Conservation (phyloP, 768 basidiomycete genomes). For the Amanita muscaria region DNA sequence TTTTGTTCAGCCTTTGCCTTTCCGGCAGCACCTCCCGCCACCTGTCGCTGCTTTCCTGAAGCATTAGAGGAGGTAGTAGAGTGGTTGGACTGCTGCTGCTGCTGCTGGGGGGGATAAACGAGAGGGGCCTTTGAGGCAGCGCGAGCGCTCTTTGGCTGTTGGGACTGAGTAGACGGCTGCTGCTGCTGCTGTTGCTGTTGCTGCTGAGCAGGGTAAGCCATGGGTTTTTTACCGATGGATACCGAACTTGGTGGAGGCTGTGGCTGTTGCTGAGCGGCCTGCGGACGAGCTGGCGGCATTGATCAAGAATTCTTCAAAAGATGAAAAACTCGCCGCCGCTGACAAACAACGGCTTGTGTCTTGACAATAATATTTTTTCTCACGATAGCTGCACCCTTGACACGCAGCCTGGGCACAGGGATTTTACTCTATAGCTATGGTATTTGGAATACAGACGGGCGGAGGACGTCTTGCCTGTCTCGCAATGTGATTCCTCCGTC, state of each 20-base stretch:
- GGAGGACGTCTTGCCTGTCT: too few relatives aligned
- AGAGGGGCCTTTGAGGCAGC: slow-evolving; percentile 40
- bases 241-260: slow-evolving; percentile 60
- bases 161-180: slow-evolving; percentile 21
- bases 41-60: slow-evolving; percentile 25
- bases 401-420: too few relatives aligned
- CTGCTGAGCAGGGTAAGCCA: slow-evolving; percentile 54
- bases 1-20: slow-evolving; percentile 33
- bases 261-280: slow-evolving; percentile 25
- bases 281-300: slow-evolving; percentile 25
- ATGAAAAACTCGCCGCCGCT: slow-evolving; percentile 1
- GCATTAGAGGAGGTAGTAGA: slow-evolving; percentile 36
- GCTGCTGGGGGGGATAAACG: slow-evolving; percentile 31
- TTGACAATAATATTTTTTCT: background rate
- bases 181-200: slow-evolving; percentile 25
- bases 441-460: too few relatives aligned
- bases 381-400: background rate
- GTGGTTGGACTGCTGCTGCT: slow-evolving; percentile 24
- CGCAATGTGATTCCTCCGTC: too few relatives aligned
- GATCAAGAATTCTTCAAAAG: slow-evolving; percentile 11
- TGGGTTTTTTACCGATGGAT: slow-evolving; percentile 89
- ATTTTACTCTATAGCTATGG: too few relatives aligned
- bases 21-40: slow-evolving; percentile 21
- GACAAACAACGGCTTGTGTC: slow-evolving; percentile 1
- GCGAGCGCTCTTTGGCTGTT: slow-evolving; percentile 34